phyloP scores from a whole-genome alignment of 2,329 filamentous ascomycete genomes.

The Gyromitra esculenta region DNA sequence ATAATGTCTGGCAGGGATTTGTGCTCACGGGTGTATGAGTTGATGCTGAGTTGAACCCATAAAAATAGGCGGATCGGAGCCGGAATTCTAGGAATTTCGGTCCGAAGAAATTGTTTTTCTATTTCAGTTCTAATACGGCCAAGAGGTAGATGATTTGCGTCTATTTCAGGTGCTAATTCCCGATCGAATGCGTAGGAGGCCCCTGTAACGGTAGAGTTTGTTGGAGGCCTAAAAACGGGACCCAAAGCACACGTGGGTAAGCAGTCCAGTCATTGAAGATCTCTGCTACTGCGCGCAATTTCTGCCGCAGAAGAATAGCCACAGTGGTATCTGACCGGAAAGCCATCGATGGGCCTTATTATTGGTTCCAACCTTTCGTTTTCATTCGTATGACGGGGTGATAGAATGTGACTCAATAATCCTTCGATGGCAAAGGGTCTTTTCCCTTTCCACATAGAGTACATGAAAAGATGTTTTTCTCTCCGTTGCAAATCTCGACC shows the following conservation, averaged over 20 bases:
- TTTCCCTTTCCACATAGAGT: neutral
- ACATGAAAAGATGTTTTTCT: neutral
- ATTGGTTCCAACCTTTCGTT: neutral
- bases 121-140: neutral
- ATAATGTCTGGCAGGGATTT: neutral
- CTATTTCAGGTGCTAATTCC: neutral
- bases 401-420: neutral
- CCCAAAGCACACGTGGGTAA: neutral
- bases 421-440: neutral
- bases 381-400: neutral
- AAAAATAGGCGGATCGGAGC: constrained; percentile 4
- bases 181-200: neutral
- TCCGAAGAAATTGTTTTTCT: constrained; percentile 2
- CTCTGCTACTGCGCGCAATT: neutral
- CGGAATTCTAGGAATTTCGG: neutral
- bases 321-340: neutral
- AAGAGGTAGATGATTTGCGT: neutral
- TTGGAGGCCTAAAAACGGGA: neutral
- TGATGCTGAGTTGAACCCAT: constrained; percentile 14
- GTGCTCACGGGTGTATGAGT: constrained; percentile 9
- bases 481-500: neutral
- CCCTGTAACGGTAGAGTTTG: neutral
- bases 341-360: neutral
- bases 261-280: neutral
- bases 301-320: neutral